Evolutionary conservation across 1,284 basidiomycete species (phyloP), one percentile per base, ranked within the genome.

Genomic region (Ceratobasidium sp.): DNA sequence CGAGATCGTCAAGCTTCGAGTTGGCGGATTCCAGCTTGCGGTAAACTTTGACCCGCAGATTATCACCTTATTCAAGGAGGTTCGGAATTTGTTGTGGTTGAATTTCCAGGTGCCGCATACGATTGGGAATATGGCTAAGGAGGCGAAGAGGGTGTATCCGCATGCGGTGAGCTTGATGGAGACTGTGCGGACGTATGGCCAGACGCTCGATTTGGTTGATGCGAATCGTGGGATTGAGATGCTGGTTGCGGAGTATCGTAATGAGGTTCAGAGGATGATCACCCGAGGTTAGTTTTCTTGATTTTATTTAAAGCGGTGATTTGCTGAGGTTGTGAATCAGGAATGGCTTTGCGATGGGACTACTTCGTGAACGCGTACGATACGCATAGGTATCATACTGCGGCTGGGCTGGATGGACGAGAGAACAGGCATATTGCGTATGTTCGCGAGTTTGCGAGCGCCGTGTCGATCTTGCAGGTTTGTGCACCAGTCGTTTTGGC

Each of bases 151-250:
- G 81, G 96, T 99, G 65, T 99, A 99, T 84, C 97, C 97, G 0
- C 96, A 98, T 87, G 98, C 98, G 1, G 97, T 99, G 79, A 97
- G 95, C 83, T 86, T 99, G 84, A 98, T 99, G 96, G 97, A 99
- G 87, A 97, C 96, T 0, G 96, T 99, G 15, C 88, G 97, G 82
- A 99, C 96, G 28, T 98, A 99, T 85, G 94, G 94, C 20, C 97
- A 99, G 87, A 98, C 96, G 0, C 86, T 97, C 83, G 94, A 95
- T 82, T 86, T 98, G 81, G 92, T 99, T 81, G 93, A 97, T 83
- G 89, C 89, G 62, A 96, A 97, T 83, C 93, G 93, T 81, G 95
- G 93, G 3, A 96, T 99, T 81, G 94, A 96, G 82, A 95, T 95
- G 89, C 88, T 99, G 28, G 93, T 98, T 0, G 96, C 96, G 13